Percentiles rank a stretch among this genome's conserved stretches.
These are phyloP conservation scores for Quercus tomentella DNA, from an alignment of 331 rosid genomes.

Conservation along the genomic window DNA sequence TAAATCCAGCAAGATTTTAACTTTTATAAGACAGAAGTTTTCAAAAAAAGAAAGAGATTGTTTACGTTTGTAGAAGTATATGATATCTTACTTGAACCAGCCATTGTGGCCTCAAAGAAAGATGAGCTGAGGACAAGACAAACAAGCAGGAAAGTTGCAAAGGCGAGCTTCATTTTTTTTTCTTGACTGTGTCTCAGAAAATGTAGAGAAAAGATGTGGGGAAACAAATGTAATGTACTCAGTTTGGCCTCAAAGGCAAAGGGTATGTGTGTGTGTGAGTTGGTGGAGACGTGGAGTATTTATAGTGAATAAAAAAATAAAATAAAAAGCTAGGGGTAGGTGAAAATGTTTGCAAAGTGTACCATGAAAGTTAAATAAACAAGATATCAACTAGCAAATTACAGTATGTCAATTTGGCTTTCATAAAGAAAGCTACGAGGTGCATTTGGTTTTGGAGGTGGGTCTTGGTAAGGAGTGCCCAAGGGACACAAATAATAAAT, in stretches of 20 bases:
- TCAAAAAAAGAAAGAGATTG: too few relatives aligned
- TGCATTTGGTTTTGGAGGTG: too few relatives aligned
- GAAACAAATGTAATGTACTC: not conserved
- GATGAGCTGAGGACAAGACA: conserved; percentile 59
- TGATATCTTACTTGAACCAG: conserved; percentile 53
- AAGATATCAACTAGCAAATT: not conserved
- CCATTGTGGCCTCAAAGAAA: conserved; percentile 42
- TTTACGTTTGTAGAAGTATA: not conserved
- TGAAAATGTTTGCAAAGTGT: conserved; percentile 10
- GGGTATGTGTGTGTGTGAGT: not conserved
- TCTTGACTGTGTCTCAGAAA: not conserved
- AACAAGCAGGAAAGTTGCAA: conserved; percentile 38
- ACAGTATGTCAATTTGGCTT: not conserved
- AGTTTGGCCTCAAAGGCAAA: not conserved
- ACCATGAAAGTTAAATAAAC: not conserved
- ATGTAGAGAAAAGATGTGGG: not conserved
- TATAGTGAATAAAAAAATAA: not conserved
- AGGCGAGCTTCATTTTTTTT: conserved; percentile 48
- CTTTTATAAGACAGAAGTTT: not conserved
- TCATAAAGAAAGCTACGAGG: not conserved
- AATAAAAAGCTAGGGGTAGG: not conserved
- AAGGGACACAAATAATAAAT: too few relatives aligned
- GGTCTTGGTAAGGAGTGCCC: too few relatives aligned
- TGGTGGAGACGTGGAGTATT: conserved; percentile 5
- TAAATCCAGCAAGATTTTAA: not conserved